These are phyloP conservation scores for Trametes cinnabarina DNA, from an alignment of 768 basidiomycete species.

Conservation along the genomic window DNA sequence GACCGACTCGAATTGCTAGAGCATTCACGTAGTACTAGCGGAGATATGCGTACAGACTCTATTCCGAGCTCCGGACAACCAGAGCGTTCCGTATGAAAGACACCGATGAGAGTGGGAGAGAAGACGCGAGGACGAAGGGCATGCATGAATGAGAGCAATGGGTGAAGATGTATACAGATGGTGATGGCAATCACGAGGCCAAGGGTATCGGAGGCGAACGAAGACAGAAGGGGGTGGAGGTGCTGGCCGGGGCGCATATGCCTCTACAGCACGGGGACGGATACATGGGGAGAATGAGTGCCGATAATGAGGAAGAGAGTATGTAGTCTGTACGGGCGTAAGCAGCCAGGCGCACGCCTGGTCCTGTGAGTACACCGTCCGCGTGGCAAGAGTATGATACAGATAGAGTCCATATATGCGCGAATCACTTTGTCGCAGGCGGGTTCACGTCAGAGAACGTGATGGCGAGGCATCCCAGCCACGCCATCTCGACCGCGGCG, in stretches of 20 bases:
- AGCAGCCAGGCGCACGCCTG: neutral
- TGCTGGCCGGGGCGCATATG: neutral
- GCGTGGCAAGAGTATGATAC: constrained; percentile 8
- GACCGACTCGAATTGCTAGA: neutral
- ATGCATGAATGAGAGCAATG: constrained; percentile 10
- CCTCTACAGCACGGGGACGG: neutral
- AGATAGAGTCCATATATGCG: neutral
- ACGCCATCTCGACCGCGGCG: constrained; percentile 53
- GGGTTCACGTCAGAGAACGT: constrained; percentile 33
- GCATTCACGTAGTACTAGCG: neutral
- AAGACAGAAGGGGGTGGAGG: neutral
- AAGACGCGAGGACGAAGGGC: neutral
- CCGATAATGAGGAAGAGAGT: neutral
- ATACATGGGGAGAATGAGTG: neutral
- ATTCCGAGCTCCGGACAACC: constrained; percentile 5
- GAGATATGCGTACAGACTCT: constrained; percentile 7
- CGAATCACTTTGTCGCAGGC: constrained; percentile 6
- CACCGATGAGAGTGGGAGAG: constrained; percentile 1
- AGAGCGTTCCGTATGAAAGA: constrained; percentile 10
- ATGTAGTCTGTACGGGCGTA: constrained; percentile 4
- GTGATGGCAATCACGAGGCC: constrained; percentile 1
- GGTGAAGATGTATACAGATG: constrained; percentile 17
- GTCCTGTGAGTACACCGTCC: neutral
- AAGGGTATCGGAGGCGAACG: constrained; percentile 6
- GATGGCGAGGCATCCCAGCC: constrained; percentile 53